phyloP scores from a whole-genome alignment of 768 basidiomycete genomes.

The Lactarius psammicola region DNA sequence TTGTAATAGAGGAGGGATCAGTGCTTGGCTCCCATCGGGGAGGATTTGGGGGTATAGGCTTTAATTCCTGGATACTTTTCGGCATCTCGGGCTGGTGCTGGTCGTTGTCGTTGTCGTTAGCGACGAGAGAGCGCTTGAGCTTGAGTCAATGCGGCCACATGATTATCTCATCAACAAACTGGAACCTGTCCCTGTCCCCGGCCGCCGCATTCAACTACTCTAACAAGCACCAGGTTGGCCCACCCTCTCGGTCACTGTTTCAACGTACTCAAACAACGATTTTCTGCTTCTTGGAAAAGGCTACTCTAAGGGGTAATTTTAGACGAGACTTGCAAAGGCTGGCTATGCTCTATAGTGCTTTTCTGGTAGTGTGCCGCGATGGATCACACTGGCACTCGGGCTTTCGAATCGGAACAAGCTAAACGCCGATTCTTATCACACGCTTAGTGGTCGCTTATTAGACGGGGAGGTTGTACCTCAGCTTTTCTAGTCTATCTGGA shows the following conservation, averaged over 20 bases:
- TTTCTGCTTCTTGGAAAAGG: too few species aligned
- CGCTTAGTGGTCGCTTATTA: background rate
- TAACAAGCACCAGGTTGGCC: too few species aligned
- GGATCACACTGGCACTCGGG: background rate
- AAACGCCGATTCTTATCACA: background rate
- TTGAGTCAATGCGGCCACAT: too few species aligned
- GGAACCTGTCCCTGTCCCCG: too few species aligned
- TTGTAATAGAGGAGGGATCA: constrained; percentile 60
- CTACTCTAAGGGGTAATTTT: background rate
- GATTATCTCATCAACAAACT: too few species aligned
- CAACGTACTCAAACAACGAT: too few species aligned
- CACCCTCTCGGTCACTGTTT: too few species aligned
- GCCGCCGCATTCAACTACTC: too few species aligned
- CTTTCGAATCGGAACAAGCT: background rate
- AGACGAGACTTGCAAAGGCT: background rate
- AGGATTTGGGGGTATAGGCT: constrained; percentile 57
- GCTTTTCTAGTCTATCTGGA: background rate
- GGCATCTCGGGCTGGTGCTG: constrained; percentile 7
- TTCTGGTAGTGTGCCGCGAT: background rate
- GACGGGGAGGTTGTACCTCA: background rate
- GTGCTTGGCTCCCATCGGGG: constrained; percentile 64
- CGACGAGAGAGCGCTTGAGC: too few species aligned
- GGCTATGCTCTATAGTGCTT: background rate
- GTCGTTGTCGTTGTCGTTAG: too few species aligned
- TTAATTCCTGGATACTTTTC: constrained; percentile 28